Evolutionary conservation across 345 rosid genomes (phyloP).

Genomic region (Abelmoschus esculentus): DNA sequence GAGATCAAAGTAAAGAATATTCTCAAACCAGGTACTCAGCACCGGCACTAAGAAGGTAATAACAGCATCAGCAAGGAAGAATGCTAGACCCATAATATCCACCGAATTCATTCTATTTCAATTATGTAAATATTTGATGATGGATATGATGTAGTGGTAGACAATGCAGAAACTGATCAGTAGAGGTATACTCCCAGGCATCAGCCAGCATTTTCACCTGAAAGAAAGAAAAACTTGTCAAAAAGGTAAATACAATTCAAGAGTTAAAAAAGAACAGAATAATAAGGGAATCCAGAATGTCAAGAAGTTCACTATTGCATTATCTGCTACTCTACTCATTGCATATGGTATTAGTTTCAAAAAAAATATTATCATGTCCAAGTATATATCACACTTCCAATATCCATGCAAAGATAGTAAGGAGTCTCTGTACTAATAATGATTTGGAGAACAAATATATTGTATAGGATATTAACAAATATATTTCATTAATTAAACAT

Average conservation of each 20-base stretch:
- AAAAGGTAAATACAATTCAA: slow-evolving; percentile 13
- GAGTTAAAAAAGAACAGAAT: background rate
- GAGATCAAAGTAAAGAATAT: slow-evolving; percentile 25
- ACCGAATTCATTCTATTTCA: background rate
- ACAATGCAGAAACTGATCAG: slow-evolving; percentile 82
- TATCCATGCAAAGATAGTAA: background rate
- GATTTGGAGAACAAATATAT: background rate
- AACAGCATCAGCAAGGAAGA: slow-evolving; percentile 11
- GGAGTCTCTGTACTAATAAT: background rate
- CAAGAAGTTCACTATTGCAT: background rate
- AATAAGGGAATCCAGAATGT: slow-evolving; percentile 2
- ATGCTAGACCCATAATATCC: slow-evolving; percentile 1
- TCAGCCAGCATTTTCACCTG: slow-evolving; percentile 81
- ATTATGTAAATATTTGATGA: background rate
- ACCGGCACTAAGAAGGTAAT: slow-evolving; percentile 6
- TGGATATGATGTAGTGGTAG: slow-evolving; percentile 96
- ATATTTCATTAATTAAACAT: background rate
- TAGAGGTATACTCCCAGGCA: slow-evolving; percentile 86
- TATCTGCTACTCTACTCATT: background rate
- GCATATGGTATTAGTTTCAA: background rate
- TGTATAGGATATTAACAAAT: background rate
- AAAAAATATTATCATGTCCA: background rate
- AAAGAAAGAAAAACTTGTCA: background rate
- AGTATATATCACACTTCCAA: background rate
- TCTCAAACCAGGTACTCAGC: background rate